Base-by-base conservation (phyloP, 2,329 filamentous ascomycete genomes). In the Gnomoniopsis smithogilvyi region DNA sequence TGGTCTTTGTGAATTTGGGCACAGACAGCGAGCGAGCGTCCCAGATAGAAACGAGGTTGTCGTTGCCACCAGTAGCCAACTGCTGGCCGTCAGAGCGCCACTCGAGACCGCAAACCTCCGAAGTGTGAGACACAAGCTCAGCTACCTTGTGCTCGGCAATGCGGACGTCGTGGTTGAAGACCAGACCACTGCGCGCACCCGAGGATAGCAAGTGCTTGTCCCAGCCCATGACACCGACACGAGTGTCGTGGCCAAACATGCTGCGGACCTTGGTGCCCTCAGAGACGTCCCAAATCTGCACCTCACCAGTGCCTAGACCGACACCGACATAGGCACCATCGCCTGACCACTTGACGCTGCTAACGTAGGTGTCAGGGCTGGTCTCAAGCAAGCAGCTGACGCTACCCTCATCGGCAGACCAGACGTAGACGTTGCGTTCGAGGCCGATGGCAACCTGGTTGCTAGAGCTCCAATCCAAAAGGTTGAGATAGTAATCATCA, bases 21-120 rank as follows among this genome's bases (percentile, higher is more conserved):
- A 96, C 93, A 19, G 87, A 88, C 61, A 99, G 83, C 10, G 92
- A 95, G 53, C 95, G 92, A 58, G 95, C 94, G 75, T 99, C 95
- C 95, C 95, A 99, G 78, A 99, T 99, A 69, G 91, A 96, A 66
- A 99, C 95, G 57, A 99, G 83, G 82, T 99, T 99, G 83, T 99
- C 95, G 71, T 99, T 99, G 74, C 93, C 95, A 69, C 95, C 95
- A 56, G 95, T 98, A 55, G 95, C 95, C 62, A 99, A 89, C 81
- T 98, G 95, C 55, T 94, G 91, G 67, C 95, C 95, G 72, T 99
- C 95, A 19, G 93, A 88, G 67, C 95, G 89, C 96, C 95, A 99
- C 76, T 99, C 95, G 6, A 99, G 88, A 65, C 95, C 95, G 72
- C 95, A 99, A 62, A 99, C 95, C 76, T 99, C 95, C 1, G 94